These are phyloP conservation scores for Neonothopanus nambi DNA, from an alignment of 1,284 basidiomycete species.

Conservation along the genomic window DNA sequence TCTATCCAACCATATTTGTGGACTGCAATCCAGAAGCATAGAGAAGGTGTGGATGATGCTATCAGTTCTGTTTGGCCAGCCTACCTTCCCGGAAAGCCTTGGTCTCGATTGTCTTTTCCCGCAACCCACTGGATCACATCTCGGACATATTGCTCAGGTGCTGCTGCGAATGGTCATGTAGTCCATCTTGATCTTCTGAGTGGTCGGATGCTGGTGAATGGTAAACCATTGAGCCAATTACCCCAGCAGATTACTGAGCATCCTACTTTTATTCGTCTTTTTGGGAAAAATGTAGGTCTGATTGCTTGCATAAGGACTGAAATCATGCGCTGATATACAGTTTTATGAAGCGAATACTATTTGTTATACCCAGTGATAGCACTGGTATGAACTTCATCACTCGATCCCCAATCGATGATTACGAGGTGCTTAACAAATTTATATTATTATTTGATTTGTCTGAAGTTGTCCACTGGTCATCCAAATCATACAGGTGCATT, in stretches of 20 bases:
- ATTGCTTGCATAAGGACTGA: background rate
- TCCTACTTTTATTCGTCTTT: slow-evolving; percentile 32
- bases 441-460: background rate
- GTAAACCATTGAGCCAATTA: slow-evolving; percentile 38
- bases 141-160: background rate
- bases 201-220: slow-evolving; percentile 43
- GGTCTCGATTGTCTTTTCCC: slow-evolving; percentile 27
- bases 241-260: slow-evolving; percentile 33
- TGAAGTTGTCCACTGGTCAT: slow-evolving; percentile 1
- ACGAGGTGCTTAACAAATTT: slow-evolving; percentile 22
- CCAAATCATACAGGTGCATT: background rate
- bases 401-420: slow-evolving; percentile 22
- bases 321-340: background rate
- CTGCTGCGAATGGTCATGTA: background rate
- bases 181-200: slow-evolving; percentile 42
- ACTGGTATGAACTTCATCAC: slow-evolving; percentile 37
- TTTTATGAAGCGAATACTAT: slow-evolving; percentile 34
- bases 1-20: background rate
- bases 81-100: slow-evolving; percentile 31
- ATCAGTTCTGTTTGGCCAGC: slow-evolving; percentile 36
- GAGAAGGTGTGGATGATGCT: slow-evolving; percentile 34
- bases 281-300: slow-evolving; percentile 24
- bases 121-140: slow-evolving; percentile 39
- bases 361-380: slow-evolving; percentile 35
- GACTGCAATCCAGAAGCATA: background rate